phyloP scores from a whole-genome alignment of 371 early-diverging fungal species.

The Mortierella sp. region DNA sequence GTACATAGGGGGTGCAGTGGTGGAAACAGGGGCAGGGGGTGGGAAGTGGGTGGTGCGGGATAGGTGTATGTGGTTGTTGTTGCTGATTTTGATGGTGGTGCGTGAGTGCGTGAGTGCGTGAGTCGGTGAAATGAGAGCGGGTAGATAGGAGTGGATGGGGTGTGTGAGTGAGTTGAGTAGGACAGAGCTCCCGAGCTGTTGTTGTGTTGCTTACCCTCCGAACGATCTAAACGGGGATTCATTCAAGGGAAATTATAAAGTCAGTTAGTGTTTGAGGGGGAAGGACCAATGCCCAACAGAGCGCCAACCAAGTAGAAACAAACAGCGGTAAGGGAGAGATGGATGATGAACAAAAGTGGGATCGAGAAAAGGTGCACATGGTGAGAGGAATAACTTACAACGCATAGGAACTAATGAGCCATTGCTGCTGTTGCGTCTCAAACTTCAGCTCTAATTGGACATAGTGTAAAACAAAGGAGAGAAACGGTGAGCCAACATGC shows the following conservation, averaged over 20 bases:
- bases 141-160: not conserved
- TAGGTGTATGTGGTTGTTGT: not conserved
- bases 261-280: not conserved
- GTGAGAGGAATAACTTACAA: conserved; percentile 28
- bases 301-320: not conserved
- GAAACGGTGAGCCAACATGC: not conserved
- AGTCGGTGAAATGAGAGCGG: not conserved
- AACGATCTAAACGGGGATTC: conserved; percentile 31
- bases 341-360: not conserved
- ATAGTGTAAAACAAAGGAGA: not conserved
- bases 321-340: not conserved
- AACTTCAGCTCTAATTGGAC: conserved; percentile 30
- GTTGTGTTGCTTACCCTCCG: conserved; percentile 42
- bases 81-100: not conserved
- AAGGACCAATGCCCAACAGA: not conserved
- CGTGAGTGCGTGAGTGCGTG: too few species aligned
- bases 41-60: not conserved
- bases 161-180: not conserved
- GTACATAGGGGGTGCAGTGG: too few species aligned
- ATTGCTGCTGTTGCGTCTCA: conserved; percentile 50
- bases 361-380: not conserved
- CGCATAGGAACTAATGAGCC: conserved; percentile 57
- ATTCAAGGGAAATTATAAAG: not conserved
- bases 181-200: not conserved
- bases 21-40: not conserved